Conservation (phyloP, 768 basidiomycete genomes). For the Flagelloscypha sp. region DNA sequence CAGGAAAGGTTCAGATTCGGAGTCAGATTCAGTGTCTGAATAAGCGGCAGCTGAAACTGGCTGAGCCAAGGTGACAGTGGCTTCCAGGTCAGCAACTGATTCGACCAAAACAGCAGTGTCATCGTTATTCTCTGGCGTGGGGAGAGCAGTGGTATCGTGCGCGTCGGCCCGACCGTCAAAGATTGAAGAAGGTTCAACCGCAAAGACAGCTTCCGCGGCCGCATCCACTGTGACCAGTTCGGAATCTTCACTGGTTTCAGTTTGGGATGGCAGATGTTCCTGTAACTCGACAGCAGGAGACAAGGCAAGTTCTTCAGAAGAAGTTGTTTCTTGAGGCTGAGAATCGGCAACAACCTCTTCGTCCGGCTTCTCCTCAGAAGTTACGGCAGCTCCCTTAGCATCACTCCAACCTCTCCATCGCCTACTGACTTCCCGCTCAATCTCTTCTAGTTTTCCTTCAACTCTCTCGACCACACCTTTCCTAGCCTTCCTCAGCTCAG, state of each 20-base stretch:
- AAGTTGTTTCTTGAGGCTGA: not conserved
- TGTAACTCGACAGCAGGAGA: not conserved
- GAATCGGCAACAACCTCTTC: not conserved
- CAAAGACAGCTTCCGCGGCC: not conserved
- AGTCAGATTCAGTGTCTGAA: slow-evolving; percentile 3
- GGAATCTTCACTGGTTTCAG: not conserved
- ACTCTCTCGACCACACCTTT: slow-evolving; percentile 48
- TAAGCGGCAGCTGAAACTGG: not conserved
- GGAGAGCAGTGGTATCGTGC: slow-evolving; percentile 1
- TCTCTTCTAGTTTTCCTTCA: slow-evolving; percentile 46
- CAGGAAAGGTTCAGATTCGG: slow-evolving; percentile 3
- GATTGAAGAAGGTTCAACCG: not conserved
- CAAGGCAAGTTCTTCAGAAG: not conserved
- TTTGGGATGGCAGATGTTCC: not conserved
- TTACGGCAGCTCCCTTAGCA: slow-evolving; percentile 10
- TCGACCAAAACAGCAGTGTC: not conserved
- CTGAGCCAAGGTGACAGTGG: not conserved
- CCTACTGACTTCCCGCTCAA: slow-evolving; percentile 43
- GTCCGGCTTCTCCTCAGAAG: not conserved
- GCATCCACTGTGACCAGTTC: not conserved
- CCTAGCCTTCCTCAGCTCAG: slow-evolving; percentile 38
- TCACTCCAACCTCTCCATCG: slow-evolving; percentile 24
- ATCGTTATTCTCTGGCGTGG: not conserved
- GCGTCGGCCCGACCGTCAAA: slow-evolving; percentile 5
- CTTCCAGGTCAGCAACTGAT: not conserved